Conservation (phyloP, 208 protist genomes). For the Plasmodiophora brassicae region DNA sequence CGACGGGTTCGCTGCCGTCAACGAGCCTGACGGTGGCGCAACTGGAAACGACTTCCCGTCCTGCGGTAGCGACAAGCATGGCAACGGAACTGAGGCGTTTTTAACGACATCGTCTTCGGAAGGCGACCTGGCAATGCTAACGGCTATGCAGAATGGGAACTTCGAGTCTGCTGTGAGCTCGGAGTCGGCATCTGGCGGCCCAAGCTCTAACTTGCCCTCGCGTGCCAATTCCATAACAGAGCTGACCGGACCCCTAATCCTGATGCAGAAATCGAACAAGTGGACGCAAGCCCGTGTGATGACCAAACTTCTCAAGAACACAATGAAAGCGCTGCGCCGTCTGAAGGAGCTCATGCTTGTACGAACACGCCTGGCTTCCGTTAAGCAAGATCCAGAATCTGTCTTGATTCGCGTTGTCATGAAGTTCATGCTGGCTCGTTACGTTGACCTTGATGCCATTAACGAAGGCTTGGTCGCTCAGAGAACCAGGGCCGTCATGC, state of each 20-base stretch:
- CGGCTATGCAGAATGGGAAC: not conserved
- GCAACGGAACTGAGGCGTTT: no score
- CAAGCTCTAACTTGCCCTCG: not conserved
- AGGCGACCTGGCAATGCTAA: not conserved
- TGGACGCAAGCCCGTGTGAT: not conserved
- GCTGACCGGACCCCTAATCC: not conserved
- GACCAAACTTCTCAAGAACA: conserved; percentile 22
- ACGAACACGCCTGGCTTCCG: not conserved
- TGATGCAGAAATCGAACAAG: conserved; percentile 28
- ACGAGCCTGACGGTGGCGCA: not conserved
- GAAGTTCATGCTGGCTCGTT: not conserved
- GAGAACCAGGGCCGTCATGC: not conserved
- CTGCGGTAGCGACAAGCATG: not conserved
- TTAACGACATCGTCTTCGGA: no score
- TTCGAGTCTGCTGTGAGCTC: not conserved
- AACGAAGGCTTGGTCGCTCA: conserved; percentile 11
- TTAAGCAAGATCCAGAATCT: conserved; percentile 21
- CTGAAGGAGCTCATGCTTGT: conserved; percentile 25
- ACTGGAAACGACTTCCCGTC: not conserved
- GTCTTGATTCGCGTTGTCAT: conserved; percentile 2
- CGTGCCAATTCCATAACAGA: not conserved
- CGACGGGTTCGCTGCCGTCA: not conserved
- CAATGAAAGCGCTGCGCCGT: conserved; percentile 4
- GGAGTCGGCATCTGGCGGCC: not conserved
- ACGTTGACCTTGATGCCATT: not conserved